Evolutionary conservation across 805 yeast genomes (phyloP).

Genomic region (Wickerhamiella allomyrinae): DNA sequence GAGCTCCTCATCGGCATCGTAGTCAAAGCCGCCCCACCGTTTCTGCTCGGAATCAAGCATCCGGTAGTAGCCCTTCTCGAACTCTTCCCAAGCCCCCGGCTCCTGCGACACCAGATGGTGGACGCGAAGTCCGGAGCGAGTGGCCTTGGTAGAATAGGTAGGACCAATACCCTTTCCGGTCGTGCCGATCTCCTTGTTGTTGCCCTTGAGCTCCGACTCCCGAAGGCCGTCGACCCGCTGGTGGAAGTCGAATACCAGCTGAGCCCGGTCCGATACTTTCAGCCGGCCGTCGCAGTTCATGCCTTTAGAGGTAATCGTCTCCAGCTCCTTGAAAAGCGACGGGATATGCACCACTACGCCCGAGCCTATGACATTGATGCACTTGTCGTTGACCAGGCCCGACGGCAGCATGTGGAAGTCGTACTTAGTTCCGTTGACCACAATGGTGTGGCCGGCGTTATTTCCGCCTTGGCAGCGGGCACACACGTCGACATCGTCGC

Average conservation of each 20-base stretch:
- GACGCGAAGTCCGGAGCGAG: slow-evolving; percentile 91
- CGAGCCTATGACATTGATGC: slow-evolving; percentile 79
- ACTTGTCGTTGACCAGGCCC: slow-evolving; percentile 89
- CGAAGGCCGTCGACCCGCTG: slow-evolving; percentile 92
- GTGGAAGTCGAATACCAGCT: slow-evolving; percentile 93
- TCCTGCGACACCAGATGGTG: slow-evolving; percentile 87
- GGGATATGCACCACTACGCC: slow-evolving; percentile 96
- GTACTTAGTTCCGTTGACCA: slow-evolving; percentile 73
- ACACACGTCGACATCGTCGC: slow-evolving; percentile 91
- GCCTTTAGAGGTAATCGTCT: slow-evolving; percentile 69
- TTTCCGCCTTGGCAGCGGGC: slow-evolving; percentile 97
- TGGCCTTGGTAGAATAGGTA: slow-evolving; percentile 90
- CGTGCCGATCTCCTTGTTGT: slow-evolving; percentile 85
- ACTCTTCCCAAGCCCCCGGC: slow-evolving; percentile 87
- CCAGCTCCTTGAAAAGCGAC: slow-evolving; percentile 77
- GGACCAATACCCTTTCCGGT: slow-evolving; percentile 99
- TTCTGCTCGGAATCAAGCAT: slow-evolving; percentile 66
- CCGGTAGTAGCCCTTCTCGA: slow-evolving; percentile 61
- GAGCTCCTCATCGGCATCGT: slow-evolving; percentile 69
- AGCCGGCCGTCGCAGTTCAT: slow-evolving; percentile 57
- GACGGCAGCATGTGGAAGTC: slow-evolving; percentile 99
- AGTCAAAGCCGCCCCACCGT: slow-evolving; percentile 88
- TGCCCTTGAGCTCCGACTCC: slow-evolving; percentile 72
- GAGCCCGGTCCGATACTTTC: slow-evolving; percentile 86
- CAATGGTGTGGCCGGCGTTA: slow-evolving; percentile 98